These are phyloP conservation scores for Styphnolobium japonicum DNA, from an alignment of 306 rosid genomes.

Conservation along the genomic window DNA sequence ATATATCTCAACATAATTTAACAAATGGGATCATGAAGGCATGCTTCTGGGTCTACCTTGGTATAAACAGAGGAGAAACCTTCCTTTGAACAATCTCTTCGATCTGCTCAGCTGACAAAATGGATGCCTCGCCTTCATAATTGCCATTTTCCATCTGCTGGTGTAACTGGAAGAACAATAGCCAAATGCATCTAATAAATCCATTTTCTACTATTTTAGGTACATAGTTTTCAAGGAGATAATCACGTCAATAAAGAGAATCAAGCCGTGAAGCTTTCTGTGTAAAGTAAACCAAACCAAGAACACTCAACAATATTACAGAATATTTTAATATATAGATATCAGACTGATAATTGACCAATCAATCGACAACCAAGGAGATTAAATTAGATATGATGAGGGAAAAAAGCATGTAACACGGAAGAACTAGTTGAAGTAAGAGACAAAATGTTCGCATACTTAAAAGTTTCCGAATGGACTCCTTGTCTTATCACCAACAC, in stretches of 20 bases:
- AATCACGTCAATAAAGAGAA: not conserved
- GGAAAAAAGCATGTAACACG: not conserved
- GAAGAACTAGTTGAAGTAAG: not conserved
- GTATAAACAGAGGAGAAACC: slow-evolving; percentile 53
- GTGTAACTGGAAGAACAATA: slow-evolving; percentile 47
- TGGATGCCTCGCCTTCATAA: slow-evolving; percentile 52
- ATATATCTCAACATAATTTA: not conserved
- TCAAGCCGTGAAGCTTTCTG: not conserved
- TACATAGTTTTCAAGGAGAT: not conserved
- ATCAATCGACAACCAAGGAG: not conserved
- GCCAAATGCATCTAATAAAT: not conserved
- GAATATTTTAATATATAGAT: not conserved
- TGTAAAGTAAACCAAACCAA: not conserved
- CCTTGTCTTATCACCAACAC: not conserved
- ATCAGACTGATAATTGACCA: not conserved
- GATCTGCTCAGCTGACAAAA: slow-evolving; percentile 55
- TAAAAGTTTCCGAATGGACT: not conserved
- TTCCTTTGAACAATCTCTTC: slow-evolving; percentile 66
- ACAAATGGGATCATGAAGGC: not conserved
- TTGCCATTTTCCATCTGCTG: slow-evolving; percentile 61
- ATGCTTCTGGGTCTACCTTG: slow-evolving; percentile 32
- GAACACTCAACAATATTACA: not conserved
- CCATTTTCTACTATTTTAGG: not conserved
- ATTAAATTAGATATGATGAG: not conserved
- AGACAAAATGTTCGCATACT: not conserved